Base-by-base conservation (phyloP, 495 filamentous ascomycete species). In the Aspergillus steynii region DNA sequence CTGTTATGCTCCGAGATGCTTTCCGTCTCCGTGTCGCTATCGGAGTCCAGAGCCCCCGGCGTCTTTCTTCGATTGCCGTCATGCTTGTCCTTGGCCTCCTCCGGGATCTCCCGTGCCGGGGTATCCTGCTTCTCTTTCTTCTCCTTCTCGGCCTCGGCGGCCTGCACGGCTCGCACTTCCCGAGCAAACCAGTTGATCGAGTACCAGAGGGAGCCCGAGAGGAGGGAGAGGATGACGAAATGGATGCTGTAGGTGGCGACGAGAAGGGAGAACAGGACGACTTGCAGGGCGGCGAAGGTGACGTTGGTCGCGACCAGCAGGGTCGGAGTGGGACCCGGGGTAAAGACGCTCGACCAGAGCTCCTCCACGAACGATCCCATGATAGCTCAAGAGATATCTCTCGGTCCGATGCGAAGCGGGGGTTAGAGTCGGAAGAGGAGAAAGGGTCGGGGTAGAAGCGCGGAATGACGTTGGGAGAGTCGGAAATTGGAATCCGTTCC, bases 141-240 rank as follows among this genome's bases (percentile, higher is more conserved):
- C 67, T 72, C 65, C 61, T 75, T 67, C 70, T 72, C 69, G 74
- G 78, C 73, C 69, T 72, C 70, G 74, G 78, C 73, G 70, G 93
- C 84, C 56, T 80, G 80, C 26, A 86, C 86, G 9, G 76, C 76
- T 55, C 80, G 81, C 37, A 99, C 79, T 79, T 99, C 95, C 27
- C 73, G 71, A 47, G 92, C 91, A 68, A 99, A 99, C 95, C 95
- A 99, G 77, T 97, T 97, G 75, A 99, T 96, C 26, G 87, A 85
- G 74, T 83, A 90, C 95, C 95, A 99, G 28, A 99, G 82, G 0
- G 90, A 89, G 1, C 76, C 92, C 46, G 85, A 90, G 8, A 99
- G 77, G 52, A 85, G 70, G 6, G 90, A 95, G 5, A 99, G 81
- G 54, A 91, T 80, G 55, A 91, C 65, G 66, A 98, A 98, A 79